Conservation (phyloP, 805 yeast genomes). For the Kodamaea jinghongensis region DNA sequence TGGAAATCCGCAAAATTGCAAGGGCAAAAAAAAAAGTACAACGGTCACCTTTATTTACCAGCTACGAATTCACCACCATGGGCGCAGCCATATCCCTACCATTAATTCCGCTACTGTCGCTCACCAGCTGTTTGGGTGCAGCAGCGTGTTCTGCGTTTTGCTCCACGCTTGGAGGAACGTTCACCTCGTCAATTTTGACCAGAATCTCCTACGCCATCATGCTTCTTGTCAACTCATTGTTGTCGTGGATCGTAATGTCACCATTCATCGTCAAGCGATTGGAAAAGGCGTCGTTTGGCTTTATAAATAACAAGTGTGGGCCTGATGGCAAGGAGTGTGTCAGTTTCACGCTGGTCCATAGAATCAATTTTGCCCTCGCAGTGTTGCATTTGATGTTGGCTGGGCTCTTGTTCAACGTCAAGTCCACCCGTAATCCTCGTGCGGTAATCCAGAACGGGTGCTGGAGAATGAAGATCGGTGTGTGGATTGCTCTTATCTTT, state of each 20-base stretch:
- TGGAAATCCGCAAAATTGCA: too few relatives aligned
- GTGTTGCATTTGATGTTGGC: conserved; percentile 73
- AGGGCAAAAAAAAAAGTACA: background rate
- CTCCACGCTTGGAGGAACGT: conserved; percentile 51
- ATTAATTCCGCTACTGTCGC: conserved; percentile 44
- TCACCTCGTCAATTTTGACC: conserved; percentile 76
- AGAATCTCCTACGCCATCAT: conserved; percentile 82
- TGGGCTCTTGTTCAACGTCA: conserved; percentile 63
- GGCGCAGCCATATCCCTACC: conserved; percentile 76
- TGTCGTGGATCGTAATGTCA: conserved; percentile 91
- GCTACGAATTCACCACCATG: conserved; percentile 34
- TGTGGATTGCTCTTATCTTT: conserved; percentile 56
- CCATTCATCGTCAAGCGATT: conserved; percentile 74
- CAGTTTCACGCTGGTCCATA: conserved; percentile 92
- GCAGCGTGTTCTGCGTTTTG: conserved; percentile 62
- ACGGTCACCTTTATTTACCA: background rate
- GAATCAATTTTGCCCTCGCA: conserved; percentile 87
- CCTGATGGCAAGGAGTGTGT: conserved; percentile 71
- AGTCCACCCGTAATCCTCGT: conserved; percentile 73
- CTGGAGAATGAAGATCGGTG: conserved; percentile 76
- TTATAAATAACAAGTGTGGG: conserved; percentile 67
- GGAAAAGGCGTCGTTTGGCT: conserved; percentile 66
- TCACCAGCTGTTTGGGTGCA: conserved; percentile 79
- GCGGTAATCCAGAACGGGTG: conserved; percentile 85
- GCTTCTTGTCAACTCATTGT: conserved; percentile 69